Base-by-base conservation (phyloP, 768 basidiomycete species). In the Lactarius psammicola region DNA sequence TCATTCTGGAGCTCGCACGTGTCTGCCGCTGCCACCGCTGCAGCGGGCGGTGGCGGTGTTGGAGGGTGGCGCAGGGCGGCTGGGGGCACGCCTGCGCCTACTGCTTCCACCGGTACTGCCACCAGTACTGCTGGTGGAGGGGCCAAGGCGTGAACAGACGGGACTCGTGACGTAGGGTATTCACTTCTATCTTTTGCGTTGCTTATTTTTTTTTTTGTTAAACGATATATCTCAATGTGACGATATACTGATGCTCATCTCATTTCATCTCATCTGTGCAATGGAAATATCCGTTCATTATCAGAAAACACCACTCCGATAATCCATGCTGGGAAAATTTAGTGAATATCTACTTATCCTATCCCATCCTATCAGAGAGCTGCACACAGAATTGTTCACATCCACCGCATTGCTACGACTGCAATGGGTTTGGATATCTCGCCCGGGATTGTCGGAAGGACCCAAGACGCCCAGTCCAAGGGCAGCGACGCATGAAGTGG, bases 1-100 rank as follows among this genome's bases (percentile, higher is more conserved):
- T 70, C 69, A 38, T 70, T 70, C 20, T 70, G 69, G 69, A 70
- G 63, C 54, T 64, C 69, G 31, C 69, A 70, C 46, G 54, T 57
- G 1, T 64, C 69, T 23, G 38, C 36, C 4, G 56, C 59, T 15
- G 51, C 17, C 26, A n/a, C 34, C 11, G 34, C 34, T 13, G 23
- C n/a, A 20, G 23, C 44, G 46, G 33, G 36, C 10, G 20, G 31
- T 5, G 18, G 28, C 11, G 36, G 17, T 40, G 54, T 34, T 17
- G 54, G 9, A 38, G 60, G 13, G 13, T 54, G 26, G 36, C 42
- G 64, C 6, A 60, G 59, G 1, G 55, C 31, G 3, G 30, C 28
- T 26, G 31, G 23, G 46, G 46, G 23, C 11, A 49, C 23, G 11
- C 11, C 18, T 33, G 11, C 49, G 13, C 13, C 11, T 51, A 26